Conservation (phyloP, 1,284 basidiomycete species). For the Boletellus deceptivus region DNA sequence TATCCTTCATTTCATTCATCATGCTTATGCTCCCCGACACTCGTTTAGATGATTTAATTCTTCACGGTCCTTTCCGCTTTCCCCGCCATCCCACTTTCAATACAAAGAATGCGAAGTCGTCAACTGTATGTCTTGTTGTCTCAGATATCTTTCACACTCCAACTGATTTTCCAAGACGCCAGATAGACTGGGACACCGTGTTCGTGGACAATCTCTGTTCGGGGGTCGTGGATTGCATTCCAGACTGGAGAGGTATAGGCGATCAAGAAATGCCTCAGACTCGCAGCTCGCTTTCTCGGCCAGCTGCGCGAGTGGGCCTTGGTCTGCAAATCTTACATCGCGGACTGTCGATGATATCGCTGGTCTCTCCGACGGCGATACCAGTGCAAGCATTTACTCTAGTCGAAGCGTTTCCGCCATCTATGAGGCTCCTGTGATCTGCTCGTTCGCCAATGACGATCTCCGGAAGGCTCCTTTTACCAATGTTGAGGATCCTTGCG, state of each 20-base stretch:
- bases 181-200: not conserved
- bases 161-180: not conserved
- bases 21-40: slow-evolving; percentile 14
- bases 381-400: not conserved
- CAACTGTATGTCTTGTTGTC: slow-evolving; percentile 8
- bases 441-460: not conserved
- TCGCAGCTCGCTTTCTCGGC: slow-evolving; percentile 22
- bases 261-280: slow-evolving; percentile 24
- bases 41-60: slow-evolving; percentile 23
- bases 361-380: slow-evolving; percentile 2
- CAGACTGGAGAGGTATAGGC: not conserved
- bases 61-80: slow-evolving; percentile 23
- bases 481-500: not conserved
- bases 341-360: slow-evolving; percentile 16
- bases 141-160: not conserved
- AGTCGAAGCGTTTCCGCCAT: not conserved
- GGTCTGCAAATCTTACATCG: slow-evolving; percentile 12
- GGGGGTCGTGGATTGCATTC: not conserved
- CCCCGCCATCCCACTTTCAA: slow-evolving; percentile 4
- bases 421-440: not conserved
- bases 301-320: slow-evolving; percentile 10
- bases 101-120: not conserved
- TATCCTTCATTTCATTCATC: not conserved
- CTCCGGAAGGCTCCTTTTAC: not conserved
- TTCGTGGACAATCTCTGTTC: slow-evolving; percentile 5